A percentile compares a stretch with the other conserved stretches of the same genome.
These are phyloP conservation scores for Leccinum cinnamomeum DNA, from an alignment of 1,284 basidiomycete genomes.

Conservation along the genomic window DNA sequence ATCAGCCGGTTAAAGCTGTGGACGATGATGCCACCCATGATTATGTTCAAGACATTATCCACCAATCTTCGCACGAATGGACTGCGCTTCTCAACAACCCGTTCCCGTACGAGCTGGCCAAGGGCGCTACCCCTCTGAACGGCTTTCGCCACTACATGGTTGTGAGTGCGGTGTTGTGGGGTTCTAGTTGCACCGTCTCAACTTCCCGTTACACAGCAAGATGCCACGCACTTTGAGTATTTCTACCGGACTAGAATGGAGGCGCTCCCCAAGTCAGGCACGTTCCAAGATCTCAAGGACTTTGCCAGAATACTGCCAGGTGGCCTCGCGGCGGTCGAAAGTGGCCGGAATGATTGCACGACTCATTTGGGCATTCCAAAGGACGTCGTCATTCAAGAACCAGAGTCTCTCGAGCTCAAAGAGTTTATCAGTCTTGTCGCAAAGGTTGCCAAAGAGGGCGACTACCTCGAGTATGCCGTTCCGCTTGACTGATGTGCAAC, in stretches of 20 bases:
- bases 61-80: not conserved
- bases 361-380: conserved; percentile 6
- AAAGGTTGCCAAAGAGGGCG: not conserved
- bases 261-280: not conserved
- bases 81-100: not conserved
- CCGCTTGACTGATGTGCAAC: not conserved
- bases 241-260: conserved; percentile 9
- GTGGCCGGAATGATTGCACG: not conserved
- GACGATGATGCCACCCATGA: not conserved
- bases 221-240: conserved; percentile 10
- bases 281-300: conserved; percentile 6
- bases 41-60: conserved; percentile 5
- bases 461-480: conserved; percentile 15
- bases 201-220: conserved; percentile 6
- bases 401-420: conserved; percentile 1
- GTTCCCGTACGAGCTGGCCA: conserved; percentile 1
- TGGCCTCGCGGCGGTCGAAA: not conserved
- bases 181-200: not conserved
- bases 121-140: conserved; percentile 3
- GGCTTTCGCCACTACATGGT: conserved; percentile 16
- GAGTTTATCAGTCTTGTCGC: conserved; percentile 4
- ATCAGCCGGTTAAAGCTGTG: not conserved
- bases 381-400: not conserved
- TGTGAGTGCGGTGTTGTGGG: not conserved
- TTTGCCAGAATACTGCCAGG: conserved; percentile 6